Base-by-base conservation (phyloP, 176 grass and related monocot species). In the Microstegium vimineum region DNA sequence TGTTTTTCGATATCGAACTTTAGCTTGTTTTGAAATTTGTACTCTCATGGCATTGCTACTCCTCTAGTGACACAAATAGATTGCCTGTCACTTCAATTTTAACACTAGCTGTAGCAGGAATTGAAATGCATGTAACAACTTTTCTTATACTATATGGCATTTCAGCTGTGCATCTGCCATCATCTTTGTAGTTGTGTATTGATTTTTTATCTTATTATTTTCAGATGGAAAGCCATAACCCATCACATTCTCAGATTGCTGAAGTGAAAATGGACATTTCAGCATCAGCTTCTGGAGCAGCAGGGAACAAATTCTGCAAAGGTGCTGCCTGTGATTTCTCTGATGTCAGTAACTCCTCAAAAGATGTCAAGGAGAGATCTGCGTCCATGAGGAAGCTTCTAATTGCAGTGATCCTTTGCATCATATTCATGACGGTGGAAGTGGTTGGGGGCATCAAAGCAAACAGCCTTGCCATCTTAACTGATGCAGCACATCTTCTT, bases 401-500 rank as follows among this genome's bases (percentile, higher is more conserved):
- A 41, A 10, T 41, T 41, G 38, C 38, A 41, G 38, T 41, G 38
- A 11, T 41, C 38, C 38, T 41, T 41, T 41, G 38, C 38, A 41
- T 41, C 38, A 41, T 41, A 84, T 99, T 99, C 77, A 99, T 99
- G 93, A 51, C 87, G 2, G 93, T 99, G 1, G 96, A 99, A 91
- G 93, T 99, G 59, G 84, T 91, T 74, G 96, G 96, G 73, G 96
- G 96, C 31, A 93, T 99, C 69, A 91, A 91, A 91, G 93, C 96
- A 68, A 99, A 99, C 80, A 99, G 96, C 79, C 89, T 99, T 73
- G 96, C 96, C 47, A 99, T 99, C 41, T 74, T 99, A 52, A 99
- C 96, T 7, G 96, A 99, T 70, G 96, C 96, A 57, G 96, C 96
- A 22, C 96, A 99, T 84, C 90, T 99, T 49, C 96, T 99, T n/a